Base-by-base conservation (phyloP, 108 stramenopile species). In the Cyclotella atomus region DNA sequence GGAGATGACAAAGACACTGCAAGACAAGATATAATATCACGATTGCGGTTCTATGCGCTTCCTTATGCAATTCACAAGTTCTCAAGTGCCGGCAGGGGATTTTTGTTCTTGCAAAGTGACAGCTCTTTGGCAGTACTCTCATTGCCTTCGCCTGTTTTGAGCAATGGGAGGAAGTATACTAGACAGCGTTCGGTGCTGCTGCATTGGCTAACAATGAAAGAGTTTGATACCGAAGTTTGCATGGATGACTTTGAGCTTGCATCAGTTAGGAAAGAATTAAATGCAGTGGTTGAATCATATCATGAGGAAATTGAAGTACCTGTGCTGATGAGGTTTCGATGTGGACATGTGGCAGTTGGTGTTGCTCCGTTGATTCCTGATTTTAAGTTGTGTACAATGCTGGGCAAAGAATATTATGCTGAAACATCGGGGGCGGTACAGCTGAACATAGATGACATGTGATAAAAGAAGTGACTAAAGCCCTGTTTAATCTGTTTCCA, bases 191-290 rank as follows among this genome's bases (percentile, higher is more conserved):
- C 89, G 7, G 72, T 95, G 8, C 41, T 92, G 36, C 60, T 95
- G 74, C 89, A 95, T 66, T 95, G 84, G 81, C 68, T 95, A 63
- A 89, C 94, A 1, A 55, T 92, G 75, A 90, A 87, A 34, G 94
- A 95, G 66, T 95, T 77, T 50, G 91, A 91, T 60, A 63, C 84
- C 27, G 94, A 95, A 65, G 87, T 95, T 0, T 91, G 91, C 61
- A 80, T 83, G 54, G 91, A 95, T 68, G 94, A 95, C 68, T 95
- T 95, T 85, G 94, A 95, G 82, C 65, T 95, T 68, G 83, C 89
- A 3, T 43, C 64, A 14, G 84, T 86, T 46, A 74, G 90, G 47
- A 83, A 52, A 1, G 73, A 86, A 23, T 71, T 95, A 23, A 81
- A 87, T 55, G 65, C 81, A 21, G 71, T 75, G 7, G 85, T 92